Conservation (phyloP, 2,329 filamentous ascomycete species). For the Akanthomyces dipterigenus region DNA sequence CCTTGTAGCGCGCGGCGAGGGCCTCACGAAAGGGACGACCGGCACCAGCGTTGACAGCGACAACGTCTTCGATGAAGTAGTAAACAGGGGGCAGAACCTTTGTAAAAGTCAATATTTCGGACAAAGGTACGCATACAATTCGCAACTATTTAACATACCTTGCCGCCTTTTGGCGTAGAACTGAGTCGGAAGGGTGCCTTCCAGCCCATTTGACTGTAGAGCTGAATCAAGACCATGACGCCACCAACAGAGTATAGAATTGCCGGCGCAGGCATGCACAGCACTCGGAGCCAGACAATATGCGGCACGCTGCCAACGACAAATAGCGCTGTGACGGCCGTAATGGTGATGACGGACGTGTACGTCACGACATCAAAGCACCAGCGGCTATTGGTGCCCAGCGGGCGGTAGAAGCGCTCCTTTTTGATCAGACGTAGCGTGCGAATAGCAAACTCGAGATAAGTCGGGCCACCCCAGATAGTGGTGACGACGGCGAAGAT, state of each 20-base stretch:
- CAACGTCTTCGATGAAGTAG: constrained; percentile 60
- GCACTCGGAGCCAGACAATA: constrained; percentile 40
- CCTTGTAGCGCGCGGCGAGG: constrained; percentile 33
- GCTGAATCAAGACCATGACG: constrained; percentile 31
- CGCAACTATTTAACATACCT: constrained; percentile 19
- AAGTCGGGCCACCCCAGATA: constrained; percentile 49
- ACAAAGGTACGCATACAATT: neutral
- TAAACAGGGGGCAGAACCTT: constrained; percentile 54
- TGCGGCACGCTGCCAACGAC: constrained; percentile 46
- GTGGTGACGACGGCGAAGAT: constrained; percentile 48
- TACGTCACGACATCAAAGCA: constrained; percentile 43
- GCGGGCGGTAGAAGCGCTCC: constrained; percentile 42
- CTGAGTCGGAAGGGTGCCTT: constrained; percentile 56
- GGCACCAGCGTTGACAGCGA: constrained; percentile 59
- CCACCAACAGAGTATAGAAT: constrained; percentile 43
- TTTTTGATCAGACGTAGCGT: constrained; percentile 41
- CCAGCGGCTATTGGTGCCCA: constrained; percentile 41
- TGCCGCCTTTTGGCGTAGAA: constrained; percentile 51
- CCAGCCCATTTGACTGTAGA: constrained; percentile 30
- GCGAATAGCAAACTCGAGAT: constrained; percentile 44
- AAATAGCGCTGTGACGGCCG: constrained; percentile 42
- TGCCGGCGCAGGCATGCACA: constrained; percentile 45
- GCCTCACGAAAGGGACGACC: constrained; percentile 36
- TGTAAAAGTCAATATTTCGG: neutral
- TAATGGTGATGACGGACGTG: constrained; percentile 40